These are phyloP conservation scores for Magnolia officinalis DNA, from an alignment of 164 flowering plant genomes.

Conservation along the genomic window DNA sequence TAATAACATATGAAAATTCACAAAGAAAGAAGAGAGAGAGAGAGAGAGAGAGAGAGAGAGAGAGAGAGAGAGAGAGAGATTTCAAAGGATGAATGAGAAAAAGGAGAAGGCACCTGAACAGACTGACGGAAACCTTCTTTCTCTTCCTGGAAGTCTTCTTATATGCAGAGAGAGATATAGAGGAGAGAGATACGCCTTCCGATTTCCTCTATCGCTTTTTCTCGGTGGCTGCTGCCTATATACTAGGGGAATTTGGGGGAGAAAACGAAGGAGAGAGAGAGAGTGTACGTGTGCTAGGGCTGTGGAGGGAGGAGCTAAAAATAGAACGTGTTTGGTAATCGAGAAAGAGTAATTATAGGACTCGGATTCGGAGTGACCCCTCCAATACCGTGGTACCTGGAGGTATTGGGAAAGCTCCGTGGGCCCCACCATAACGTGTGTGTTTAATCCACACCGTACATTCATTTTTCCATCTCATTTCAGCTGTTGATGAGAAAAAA, in stretches of 20 bases:
- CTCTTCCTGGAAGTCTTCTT: background rate
- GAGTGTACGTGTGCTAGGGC: background rate
- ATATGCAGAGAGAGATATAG: background rate
- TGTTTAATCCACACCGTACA: too few species aligned
- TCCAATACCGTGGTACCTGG: too few species aligned
- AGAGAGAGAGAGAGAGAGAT: background rate
- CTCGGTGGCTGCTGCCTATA: background rate
- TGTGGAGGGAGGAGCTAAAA: background rate
- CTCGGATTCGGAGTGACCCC: too few species aligned
- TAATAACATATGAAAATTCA: background rate
- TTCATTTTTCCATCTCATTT: too few species aligned
- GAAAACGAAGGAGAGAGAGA: background rate
- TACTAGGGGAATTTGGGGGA: background rate
- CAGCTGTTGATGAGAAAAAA: accelerated
- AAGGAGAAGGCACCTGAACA: background rate
- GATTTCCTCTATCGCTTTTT: background rate
- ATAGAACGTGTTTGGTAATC: too few species aligned
- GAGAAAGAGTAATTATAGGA: too few species aligned
- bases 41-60: background rate
- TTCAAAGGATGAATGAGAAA: background rate
- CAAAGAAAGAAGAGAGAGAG: background rate
- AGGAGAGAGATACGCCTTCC: background rate
- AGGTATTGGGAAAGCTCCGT: too few species aligned
- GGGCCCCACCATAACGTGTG: too few species aligned
- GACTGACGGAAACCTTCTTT: background rate